Conservation (phyloP, 768 basidiomycete species). For the Russula dissimulans region DNA sequence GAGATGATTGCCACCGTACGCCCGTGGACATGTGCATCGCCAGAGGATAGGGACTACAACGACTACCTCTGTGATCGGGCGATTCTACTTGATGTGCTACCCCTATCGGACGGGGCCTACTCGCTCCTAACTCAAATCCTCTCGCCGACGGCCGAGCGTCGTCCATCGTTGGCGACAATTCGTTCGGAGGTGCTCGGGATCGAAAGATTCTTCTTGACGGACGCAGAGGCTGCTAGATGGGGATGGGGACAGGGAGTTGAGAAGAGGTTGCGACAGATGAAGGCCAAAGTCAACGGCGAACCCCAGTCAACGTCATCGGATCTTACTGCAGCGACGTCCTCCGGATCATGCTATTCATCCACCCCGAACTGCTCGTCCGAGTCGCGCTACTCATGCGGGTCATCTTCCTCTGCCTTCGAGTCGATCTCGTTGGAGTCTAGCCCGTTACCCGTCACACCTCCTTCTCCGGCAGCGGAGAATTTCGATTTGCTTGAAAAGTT, state of each 20-base stretch:
- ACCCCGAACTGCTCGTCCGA: background rate
- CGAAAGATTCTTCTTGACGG: conserved; percentile 52
- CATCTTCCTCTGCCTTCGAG: conserved; percentile 4
- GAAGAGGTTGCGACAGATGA: background rate
- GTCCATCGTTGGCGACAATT: conserved; percentile 57
- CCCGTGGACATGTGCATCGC: background rate
- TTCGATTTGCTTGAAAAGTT: background rate
- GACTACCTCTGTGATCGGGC: background rate
- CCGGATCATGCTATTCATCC: background rate
- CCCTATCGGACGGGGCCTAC: conserved; percentile 32
- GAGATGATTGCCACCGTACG: conserved; percentile 9
- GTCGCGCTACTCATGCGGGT: background rate
- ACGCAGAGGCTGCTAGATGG: conserved; percentile 28
- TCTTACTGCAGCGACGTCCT: background rate
- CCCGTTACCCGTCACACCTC: background rate
- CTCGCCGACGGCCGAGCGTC: conserved; percentile 47
- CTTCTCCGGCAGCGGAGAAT: background rate
- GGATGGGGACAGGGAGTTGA: conserved; percentile 1
- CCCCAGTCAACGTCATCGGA: accelerated
- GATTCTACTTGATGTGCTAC: background rate
- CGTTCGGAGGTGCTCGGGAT: conserved; percentile 45
- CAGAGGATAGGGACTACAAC: background rate
- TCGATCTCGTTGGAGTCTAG: background rate
- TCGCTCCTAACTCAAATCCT: conserved; percentile 48
- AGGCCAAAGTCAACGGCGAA: background rate